Evolutionary conservation across 257 asterid species (phyloP).

Genomic region (Parsonsia alboflavescens): DNA sequence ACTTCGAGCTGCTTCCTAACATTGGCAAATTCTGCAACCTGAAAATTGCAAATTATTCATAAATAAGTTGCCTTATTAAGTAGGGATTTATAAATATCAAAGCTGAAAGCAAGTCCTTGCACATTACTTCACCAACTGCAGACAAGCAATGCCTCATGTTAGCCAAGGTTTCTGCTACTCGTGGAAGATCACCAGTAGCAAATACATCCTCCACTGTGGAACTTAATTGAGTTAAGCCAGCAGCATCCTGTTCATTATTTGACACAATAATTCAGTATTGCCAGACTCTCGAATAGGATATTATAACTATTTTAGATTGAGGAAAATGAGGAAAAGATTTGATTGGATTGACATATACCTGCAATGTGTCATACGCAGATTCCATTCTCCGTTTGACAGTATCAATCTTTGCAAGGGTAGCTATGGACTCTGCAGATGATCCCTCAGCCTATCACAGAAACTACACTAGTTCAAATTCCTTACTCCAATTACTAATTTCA

Average conservation of each 20-base stretch:
- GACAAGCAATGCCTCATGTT: slow-evolving; percentile 95
- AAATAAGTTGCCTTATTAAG: neutral
- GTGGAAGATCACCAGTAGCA: slow-evolving; percentile 96
- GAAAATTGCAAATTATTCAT: slow-evolving; percentile 22
- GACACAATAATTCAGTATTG: slow-evolving; percentile 18
- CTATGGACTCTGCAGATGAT: slow-evolving; percentile 86
- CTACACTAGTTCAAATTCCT: neutral
- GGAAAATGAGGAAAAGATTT: neutral
- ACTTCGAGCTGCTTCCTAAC: slow-evolving; percentile 98
- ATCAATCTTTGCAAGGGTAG: slow-evolving; percentile 88
- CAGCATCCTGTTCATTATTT: slow-evolving; percentile 72
- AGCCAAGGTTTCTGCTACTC: slow-evolving; percentile 95
- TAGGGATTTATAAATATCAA: neutral
- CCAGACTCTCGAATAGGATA: neutral
- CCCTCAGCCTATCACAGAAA: slow-evolving; percentile 74
- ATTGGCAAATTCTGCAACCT: slow-evolving; percentile 99
- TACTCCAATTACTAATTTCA: neutral
- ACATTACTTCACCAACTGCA: slow-evolving; percentile 93
- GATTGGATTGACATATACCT: slow-evolving; percentile 37
- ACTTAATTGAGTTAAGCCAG: slow-evolving; percentile 92
- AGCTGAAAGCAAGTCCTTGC: neutral
- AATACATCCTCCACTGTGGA: slow-evolving; percentile 98
- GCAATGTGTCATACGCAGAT: slow-evolving; percentile 91
- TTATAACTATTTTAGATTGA: neutral
- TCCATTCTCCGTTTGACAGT: slow-evolving; percentile 97